Percentiles rank a stretch among this genome's conserved stretches.
phyloP scores from a whole-genome alignment of 1,284 basidiomycete genomes.

The Microbotryomycetes sp. region DNA sequence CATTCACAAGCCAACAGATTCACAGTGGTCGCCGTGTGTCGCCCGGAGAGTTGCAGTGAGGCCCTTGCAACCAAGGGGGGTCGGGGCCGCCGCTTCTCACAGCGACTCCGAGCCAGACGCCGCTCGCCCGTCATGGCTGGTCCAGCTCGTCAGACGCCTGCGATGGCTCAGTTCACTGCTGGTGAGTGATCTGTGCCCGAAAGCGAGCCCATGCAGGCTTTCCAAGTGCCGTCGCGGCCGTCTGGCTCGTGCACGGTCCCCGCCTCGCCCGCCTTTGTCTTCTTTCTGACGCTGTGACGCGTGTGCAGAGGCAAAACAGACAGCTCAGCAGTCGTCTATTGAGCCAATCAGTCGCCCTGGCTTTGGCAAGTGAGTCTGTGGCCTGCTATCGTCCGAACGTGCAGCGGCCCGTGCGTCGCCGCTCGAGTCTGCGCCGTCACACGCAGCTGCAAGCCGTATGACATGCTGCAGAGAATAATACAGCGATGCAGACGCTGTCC shows the following conservation, averaged over 20 bases:
- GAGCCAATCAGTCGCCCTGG: slow-evolving; percentile 4
- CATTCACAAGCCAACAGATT: too few species aligned
- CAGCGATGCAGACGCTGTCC: too few species aligned
- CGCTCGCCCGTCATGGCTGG: not conserved
- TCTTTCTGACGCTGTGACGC: not conserved
- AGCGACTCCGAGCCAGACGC: too few species aligned
- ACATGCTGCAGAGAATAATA: too few species aligned
- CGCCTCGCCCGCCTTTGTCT: not conserved
- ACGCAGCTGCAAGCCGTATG: too few species aligned
- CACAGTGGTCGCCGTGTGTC: too few species aligned
- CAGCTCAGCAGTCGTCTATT: not conserved
- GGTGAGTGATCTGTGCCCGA: not conserved
- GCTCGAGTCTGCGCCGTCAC: not conserved
- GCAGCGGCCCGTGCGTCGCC: too few species aligned
- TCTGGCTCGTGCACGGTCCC: not conserved
- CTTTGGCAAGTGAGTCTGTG: slow-evolving; percentile 2
- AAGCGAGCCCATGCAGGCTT: too few species aligned
- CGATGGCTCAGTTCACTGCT: not conserved
- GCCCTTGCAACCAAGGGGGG: too few species aligned
- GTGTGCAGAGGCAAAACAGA: not conserved
- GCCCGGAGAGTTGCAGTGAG: too few species aligned
- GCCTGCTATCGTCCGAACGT: not conserved
- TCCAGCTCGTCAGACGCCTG: not conserved
- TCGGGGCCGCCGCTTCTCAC: too few species aligned
- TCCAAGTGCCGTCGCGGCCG: too few species aligned